Base-by-base conservation (phyloP, 768 basidiomycete species). In the Phylloporus arenicola region DNA sequence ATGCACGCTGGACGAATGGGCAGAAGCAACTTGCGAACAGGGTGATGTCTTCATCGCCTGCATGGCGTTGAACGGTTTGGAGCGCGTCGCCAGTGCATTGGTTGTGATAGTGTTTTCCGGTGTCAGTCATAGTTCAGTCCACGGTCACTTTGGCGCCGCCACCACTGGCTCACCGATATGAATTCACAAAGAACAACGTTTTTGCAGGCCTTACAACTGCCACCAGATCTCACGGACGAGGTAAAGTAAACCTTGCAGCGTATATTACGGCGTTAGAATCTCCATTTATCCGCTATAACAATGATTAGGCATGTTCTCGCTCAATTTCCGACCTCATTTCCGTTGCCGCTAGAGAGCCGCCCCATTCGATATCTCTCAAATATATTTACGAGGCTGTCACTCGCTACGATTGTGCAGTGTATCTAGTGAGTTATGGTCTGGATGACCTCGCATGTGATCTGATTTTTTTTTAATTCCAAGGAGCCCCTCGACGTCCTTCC, bases 1-100 rank as follows among this genome's bases (percentile, higher is more conserved):
- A 92, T 2, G 80, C 86, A 14, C 89, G 75, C 64, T 91, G 88
- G 2, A 90, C 88, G 61, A 90, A 91, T 0, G 87, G 86, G 62
- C 87, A 89, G 60, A 88, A 88, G 61, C 84, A 88, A 46, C 79
- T 76, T 9, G 74, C 82, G 56, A 88, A 90, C 20, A 92, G 72
- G 1, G 79, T 83, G 53, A 86, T 80, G 46, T 81, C 76, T 57
- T 75, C 65, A 3, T 75, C 69, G 13, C 54, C 58, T 19, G 63
- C 50, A 34, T 86, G 86, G 0, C 62, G 67, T 20, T 78, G 65
- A 14, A 74, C 81, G 0, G 84, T 88, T 3, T 73, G 68, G 17
- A 84, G 69, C 0, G 87, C 87, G 6, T 58, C 60, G 11, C 79
- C 79, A 0, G 76, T 77, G 53, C 72, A 73, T 16, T 65, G 50